These are phyloP conservation scores for Penicillium corylophilum DNA, from an alignment of 2,329 filamentous ascomycete genomes.

Conservation along the genomic window DNA sequence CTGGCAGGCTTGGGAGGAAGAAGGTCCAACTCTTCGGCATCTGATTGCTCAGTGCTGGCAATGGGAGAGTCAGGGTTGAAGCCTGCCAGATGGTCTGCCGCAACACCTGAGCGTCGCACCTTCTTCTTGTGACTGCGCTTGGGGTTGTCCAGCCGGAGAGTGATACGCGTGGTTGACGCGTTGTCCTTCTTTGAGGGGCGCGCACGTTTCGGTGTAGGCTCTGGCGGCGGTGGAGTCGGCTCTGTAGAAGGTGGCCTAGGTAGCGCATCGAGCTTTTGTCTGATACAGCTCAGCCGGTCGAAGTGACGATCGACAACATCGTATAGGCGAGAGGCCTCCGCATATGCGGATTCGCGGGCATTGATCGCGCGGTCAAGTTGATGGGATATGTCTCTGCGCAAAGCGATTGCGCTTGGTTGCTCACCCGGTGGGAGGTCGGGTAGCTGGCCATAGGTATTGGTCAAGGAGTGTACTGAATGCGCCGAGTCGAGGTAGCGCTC, in stretches of 20 bases:
- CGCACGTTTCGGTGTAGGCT: conserved; percentile 37
- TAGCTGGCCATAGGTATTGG: conserved; percentile 48
- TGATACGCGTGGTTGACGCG: conserved; percentile 41
- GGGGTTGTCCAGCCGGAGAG: conserved; percentile 39
- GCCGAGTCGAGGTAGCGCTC: conserved; percentile 45
- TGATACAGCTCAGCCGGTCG: conserved; percentile 59
- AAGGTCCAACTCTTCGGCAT: conserved; percentile 33
- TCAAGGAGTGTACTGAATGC: conserved; percentile 43
- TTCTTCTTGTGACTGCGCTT: conserved; percentile 36
- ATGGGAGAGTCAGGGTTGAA: conserved; percentile 48
- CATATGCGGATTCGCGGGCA: conserved; percentile 56
- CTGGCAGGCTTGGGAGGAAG: conserved; percentile 13
- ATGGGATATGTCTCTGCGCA: conserved; percentile 58
- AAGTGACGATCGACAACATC: conserved; percentile 59
- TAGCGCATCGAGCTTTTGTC: conserved; percentile 60
- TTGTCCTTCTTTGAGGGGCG: conserved; percentile 42
- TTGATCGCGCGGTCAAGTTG: conserved; percentile 56
- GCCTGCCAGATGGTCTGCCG: conserved; percentile 36
- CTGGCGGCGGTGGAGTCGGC: conserved; percentile 51
- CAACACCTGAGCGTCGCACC: conserved; percentile 36
- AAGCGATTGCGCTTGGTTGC: conserved; percentile 51
- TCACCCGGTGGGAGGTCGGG: conserved; percentile 50
- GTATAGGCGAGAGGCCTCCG: conserved; percentile 57
- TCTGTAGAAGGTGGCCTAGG: conserved; percentile 61
- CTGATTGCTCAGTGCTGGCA: conserved; percentile 48